phyloP scores from a whole-genome alignment of 495 filamentous ascomycete species.

The Tuber umbilicatum region DNA sequence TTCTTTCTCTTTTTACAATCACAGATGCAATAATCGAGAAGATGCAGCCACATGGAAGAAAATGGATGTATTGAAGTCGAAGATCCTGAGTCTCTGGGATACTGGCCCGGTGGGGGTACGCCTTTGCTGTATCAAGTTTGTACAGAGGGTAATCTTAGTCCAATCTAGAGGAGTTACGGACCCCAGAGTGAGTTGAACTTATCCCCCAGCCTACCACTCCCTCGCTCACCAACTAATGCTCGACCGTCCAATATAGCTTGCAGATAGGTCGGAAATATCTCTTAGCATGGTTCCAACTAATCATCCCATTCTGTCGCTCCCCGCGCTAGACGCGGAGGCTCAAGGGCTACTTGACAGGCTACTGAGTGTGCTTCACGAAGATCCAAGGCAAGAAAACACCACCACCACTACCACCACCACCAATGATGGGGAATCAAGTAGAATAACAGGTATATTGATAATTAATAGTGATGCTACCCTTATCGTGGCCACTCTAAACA shows the following conservation, averaged over 20 bases:
- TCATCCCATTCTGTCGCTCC: slow-evolving; percentile 67
- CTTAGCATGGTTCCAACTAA: slow-evolving; percentile 74
- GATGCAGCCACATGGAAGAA: slow-evolving; percentile 76
- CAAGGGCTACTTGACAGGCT: slow-evolving; percentile 83
- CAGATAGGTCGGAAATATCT: slow-evolving; percentile 81
- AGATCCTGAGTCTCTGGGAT: slow-evolving; percentile 84
- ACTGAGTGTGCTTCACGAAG: slow-evolving; percentile 78
- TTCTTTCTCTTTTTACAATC: slow-evolving; percentile 33
- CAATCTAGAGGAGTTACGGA: slow-evolving; percentile 84
- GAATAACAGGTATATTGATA: slow-evolving; percentile 24
- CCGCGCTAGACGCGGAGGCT: slow-evolving; percentile 81
- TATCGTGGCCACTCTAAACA: slow-evolving; percentile 86
- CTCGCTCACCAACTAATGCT: slow-evolving; percentile 40
- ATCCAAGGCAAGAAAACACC: slow-evolving; percentile 57
- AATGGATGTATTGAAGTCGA: slow-evolving; percentile 81
- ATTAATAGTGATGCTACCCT: slow-evolving; percentile 71
- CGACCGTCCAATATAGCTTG: slow-evolving; percentile 50
- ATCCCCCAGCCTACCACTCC: slow-evolving; percentile 12
- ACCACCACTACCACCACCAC: slow-evolving; percentile 3
- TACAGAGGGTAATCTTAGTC: slow-evolving; percentile 82
- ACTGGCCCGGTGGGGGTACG: slow-evolving; percentile 65
- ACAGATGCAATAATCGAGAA: slow-evolving; percentile 72
- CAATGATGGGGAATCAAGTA: slow-evolving; percentile 1
- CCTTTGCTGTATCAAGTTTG: slow-evolving; percentile 94
- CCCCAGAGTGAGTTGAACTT: slow-evolving; percentile 60